Conservation (phyloP, 805 yeast genomes). For the Ogataea allantospora region DNA sequence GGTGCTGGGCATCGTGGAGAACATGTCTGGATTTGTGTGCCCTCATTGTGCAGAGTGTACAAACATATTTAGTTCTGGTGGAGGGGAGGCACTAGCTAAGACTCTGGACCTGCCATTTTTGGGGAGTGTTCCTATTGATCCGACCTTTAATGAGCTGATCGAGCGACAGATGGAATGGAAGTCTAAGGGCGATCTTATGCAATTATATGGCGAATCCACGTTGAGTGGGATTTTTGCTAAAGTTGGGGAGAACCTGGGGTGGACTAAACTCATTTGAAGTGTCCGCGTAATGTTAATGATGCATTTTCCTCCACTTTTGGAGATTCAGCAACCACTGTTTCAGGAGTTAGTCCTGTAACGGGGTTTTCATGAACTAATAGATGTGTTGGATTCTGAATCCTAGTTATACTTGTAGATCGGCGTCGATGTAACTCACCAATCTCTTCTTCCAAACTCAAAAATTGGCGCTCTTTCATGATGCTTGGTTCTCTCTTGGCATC, state of each 20-base stretch:
- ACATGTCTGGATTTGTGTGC: constrained; percentile 96
- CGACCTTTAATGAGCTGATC: constrained; percentile 82
- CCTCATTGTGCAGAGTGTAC: constrained; percentile 93
- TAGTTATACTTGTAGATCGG: constrained; percentile 20
- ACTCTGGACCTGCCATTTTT: constrained; percentile 62
- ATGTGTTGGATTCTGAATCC: constrained; percentile 23
- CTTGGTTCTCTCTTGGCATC: constrained; percentile 15
- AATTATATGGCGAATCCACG: constrained; percentile 37
- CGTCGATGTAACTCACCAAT: constrained; percentile 24
- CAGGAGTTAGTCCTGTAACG: constrained; percentile 17
- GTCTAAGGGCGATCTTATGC: constrained; percentile 37
- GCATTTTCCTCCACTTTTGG: constrained; percentile 4
- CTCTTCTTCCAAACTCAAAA: constrained; percentile 26
- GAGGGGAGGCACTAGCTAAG: constrained; percentile 74
- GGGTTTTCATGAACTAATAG: constrained; percentile 20
- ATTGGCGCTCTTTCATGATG: constrained; percentile 27
- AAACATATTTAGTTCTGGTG: constrained; percentile 89
- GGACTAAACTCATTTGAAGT: constrained; percentile 8
- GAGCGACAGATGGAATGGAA: constrained; percentile 74
- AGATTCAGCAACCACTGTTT: constrained; percentile 17
- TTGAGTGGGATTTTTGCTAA: constrained; percentile 44
- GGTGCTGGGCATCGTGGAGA: constrained; percentile 85
- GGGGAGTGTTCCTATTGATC: constrained; percentile 93
- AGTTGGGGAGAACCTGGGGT: constrained; percentile 38
- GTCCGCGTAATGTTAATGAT: constrained; percentile 9